phyloP scores from a whole-genome alignment of 768 basidiomycete genomes.

The Macrocybe gigantea region DNA sequence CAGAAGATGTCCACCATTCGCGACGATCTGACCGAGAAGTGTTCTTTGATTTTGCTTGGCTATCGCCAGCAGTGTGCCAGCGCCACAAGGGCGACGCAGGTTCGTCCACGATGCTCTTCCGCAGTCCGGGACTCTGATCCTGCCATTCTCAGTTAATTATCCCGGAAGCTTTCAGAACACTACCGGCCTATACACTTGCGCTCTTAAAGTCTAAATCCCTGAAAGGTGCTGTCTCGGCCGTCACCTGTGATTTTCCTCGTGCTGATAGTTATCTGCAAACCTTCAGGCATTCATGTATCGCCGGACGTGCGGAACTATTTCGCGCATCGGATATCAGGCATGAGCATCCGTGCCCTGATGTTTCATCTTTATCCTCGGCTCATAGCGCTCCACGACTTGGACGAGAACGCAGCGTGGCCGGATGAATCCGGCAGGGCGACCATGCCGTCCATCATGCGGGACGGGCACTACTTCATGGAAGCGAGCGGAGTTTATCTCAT shows the following conservation, averaged over 20 bases:
- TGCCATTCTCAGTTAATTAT: constrained; percentile 67
- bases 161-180: constrained; percentile 85
- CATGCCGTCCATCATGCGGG: constrained; percentile 76
- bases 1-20: constrained; percentile 70
- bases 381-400: constrained; percentile 82
- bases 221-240: constrained; percentile 55
- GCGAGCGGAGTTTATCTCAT: constrained; percentile 89
- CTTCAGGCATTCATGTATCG: constrained; percentile 73
- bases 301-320: constrained; percentile 92
- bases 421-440: constrained; percentile 53
- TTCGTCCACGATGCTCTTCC: constrained; percentile 22
- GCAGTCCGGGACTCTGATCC: neutral
- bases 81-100: constrained; percentile 73
- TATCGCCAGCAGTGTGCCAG: constrained; percentile 89
- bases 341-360: constrained; percentile 64
- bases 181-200: constrained; percentile 77
- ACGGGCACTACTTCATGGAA: constrained; percentile 84
- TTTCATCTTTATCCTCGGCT: constrained; percentile 84
- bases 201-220: constrained; percentile 87
- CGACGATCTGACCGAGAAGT: constrained; percentile 80
- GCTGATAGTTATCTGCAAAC: neutral
- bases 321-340: constrained; percentile 67
- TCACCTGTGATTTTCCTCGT: neutral
- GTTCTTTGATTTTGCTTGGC: constrained; percentile 73
- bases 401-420: constrained; percentile 64